Base-by-base conservation (phyloP, 768 basidiomycete genomes). In the Suillus sp. region DNA sequence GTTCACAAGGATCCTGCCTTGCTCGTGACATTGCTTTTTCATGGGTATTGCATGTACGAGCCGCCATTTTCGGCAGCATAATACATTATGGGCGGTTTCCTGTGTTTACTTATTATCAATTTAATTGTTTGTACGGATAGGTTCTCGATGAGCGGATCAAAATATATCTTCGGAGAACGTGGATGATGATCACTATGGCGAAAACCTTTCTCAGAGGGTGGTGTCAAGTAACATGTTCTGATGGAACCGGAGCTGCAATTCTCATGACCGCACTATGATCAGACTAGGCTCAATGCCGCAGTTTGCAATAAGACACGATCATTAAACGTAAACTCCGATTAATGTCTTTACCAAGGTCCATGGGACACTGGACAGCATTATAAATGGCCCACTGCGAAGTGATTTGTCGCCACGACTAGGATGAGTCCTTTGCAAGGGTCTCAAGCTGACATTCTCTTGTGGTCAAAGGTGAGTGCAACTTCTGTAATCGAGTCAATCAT, bases 381-480 rank as follows among this genome's bases (percentile, higher is more conserved):
- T 48, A 48, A 25, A 25, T 25, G 3, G 25, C 22, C n/a, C 1
- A 16, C 2, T 16, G 47, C 47, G 14, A 48, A 25, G 47, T 7
- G 47, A 25, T 3, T 14, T 25, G 3, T 48, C 47, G 14, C 47
- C 25, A 48, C 25, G 8, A 48, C 47, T 25, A 25, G 47, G 25
- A 48, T 48, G 47, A 48, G 22, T 8, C 13, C 14, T 48, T 48
- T 8, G 22, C 25, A 25, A 48, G 47, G 22, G 0, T 48, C 25
- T 48, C 22, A 48, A 48, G 25, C 47, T 48, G 47, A 25, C 22
- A 3, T 48, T 14, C 25, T 48, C 14, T 25, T 25, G 25, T 48
- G 47, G 47, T 48, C 47, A 25, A 48, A 48, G 22, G 47, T 48
- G 47, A 48, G 47, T 48, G 8, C 47, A 7, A 48, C 47, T 48